These are phyloP conservation scores for Lentinula lateritia DNA, from an alignment of 768 basidiomycete genomes.

Conservation along the genomic window DNA sequence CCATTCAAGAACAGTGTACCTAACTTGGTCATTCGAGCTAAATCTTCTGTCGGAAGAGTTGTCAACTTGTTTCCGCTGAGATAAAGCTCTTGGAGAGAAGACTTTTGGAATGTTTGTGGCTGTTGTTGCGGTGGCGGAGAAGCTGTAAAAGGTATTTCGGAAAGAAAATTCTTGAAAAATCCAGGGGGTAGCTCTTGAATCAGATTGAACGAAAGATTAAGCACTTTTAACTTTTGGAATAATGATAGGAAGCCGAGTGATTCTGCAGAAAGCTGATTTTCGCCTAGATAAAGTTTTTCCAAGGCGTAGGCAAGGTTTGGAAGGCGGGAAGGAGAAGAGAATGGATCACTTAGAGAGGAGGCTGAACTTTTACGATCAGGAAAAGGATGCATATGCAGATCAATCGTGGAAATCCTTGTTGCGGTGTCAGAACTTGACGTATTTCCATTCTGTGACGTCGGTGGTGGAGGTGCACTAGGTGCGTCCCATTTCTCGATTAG, in stretches of 20 bases:
- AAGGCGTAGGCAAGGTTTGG: conserved; percentile 69
- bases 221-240: conserved; percentile 68
- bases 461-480: conserved; percentile 25
- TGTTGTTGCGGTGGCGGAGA: not conserved
- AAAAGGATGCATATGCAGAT: conserved; percentile 2
- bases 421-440: not conserved
- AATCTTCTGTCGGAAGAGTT: conserved; percentile 83
- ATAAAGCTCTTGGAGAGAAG: conserved; percentile 78
- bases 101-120: conserved; percentile 7
- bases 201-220: conserved; percentile 94
- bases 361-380: conserved; percentile 39
- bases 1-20: conserved; percentile 85
- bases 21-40: conserved; percentile 64
- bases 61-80: conserved; percentile 94
- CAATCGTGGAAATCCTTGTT: not conserved
- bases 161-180: conserved; percentile 62
- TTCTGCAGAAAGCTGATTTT: conserved; percentile 84
- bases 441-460: not conserved
- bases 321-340: conserved; percentile 21
- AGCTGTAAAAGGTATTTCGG: not conserved
- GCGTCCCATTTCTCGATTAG: conserved; percentile 71
- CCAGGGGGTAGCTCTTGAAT: conserved; percentile 76
- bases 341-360: conserved; percentile 14
- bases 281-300: conserved; percentile 78
- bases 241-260: conserved; percentile 68